These are phyloP conservation scores for Candida pseudofarinosa DNA, from an alignment of 805 yeast genomes.

Conservation along the genomic window DNA sequence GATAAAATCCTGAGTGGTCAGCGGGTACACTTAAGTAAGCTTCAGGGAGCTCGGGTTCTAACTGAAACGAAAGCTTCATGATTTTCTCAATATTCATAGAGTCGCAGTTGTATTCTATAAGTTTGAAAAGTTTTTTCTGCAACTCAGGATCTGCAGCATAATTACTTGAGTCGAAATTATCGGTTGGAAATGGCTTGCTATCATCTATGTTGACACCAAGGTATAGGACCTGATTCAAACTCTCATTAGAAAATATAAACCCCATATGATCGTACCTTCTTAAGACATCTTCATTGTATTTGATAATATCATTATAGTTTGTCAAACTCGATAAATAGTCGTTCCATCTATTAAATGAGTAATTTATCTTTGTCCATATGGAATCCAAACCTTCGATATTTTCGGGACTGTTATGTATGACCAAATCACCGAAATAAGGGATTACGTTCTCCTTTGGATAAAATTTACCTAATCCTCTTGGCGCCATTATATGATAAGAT, in stretches of 20 bases:
- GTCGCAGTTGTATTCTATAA: conserved; percentile 41
- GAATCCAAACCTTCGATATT: conserved; percentile 56
- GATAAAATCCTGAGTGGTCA: not conserved
- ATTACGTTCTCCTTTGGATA: conserved; percentile 76
- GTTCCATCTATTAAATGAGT: conserved; percentile 80
- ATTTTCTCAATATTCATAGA: conserved; percentile 26
- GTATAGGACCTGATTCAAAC: conserved; percentile 39
- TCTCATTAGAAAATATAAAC: conserved; percentile 40
- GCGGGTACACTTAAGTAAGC: conserved; percentile 21
- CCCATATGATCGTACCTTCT: conserved; percentile 39
- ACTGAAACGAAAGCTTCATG: conserved; percentile 6
- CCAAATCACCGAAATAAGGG: conserved; percentile 87
- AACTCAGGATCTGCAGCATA: conserved; percentile 16
- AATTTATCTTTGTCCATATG: conserved; percentile 61
- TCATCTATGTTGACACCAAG: conserved; percentile 36
- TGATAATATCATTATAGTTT: conserved; percentile 39
- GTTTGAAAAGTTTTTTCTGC: conserved; percentile 37
- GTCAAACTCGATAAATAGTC: conserved; percentile 53
- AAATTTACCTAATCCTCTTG: conserved; percentile 77
- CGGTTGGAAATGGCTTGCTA: conserved; percentile 17
- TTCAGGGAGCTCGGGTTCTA: conserved; percentile 57
- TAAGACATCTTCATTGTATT: conserved; percentile 38
- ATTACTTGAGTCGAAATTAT: conserved; percentile 3
- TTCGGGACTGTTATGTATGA: conserved; percentile 40
- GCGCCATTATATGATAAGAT: conserved; percentile 73